phyloP scores from a whole-genome alignment of 306 rosid species.

The Trifolium repens region DNA sequence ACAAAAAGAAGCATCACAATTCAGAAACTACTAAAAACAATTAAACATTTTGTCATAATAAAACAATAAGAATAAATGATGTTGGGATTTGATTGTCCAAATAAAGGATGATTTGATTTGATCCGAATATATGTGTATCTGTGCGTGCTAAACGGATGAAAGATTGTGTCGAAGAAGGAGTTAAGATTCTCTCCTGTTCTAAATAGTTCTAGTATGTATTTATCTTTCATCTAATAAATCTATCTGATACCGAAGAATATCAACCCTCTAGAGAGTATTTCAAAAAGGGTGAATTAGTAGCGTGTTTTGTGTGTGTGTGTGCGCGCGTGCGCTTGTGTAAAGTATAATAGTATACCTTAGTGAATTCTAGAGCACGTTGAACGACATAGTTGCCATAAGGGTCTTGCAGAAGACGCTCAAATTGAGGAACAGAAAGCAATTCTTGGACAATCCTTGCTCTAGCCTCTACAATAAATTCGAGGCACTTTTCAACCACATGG shows the following conservation, averaged over 20 bases:
- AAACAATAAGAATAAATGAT: background rate
- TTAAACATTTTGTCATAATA: background rate
- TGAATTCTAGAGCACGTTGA: conserved; percentile 56
- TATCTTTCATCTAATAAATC: background rate
- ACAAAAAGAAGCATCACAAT: background rate
- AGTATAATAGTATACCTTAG: conserved; percentile 59
- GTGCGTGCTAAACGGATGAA: background rate
- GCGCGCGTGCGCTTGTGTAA: background rate
- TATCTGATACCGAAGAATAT: background rate
- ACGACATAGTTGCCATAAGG: conserved; percentile 81
- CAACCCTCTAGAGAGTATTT: background rate
- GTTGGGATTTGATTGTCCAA: too few species aligned
- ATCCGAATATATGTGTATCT: background rate
- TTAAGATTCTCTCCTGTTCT: background rate
- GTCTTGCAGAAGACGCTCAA: conserved; percentile 69
- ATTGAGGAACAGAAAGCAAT: conserved; percentile 50
- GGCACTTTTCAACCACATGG: conserved; percentile 79
- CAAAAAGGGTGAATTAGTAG: background rate
- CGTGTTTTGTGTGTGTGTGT: background rate
- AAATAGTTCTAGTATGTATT: background rate
- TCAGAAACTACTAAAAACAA: background rate
- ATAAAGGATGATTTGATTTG: too few species aligned
- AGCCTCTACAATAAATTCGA: conserved; percentile 49
- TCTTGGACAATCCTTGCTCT: conserved; percentile 62
- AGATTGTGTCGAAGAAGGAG: background rate